Evolutionary conservation across 2,329 filamentous ascomycete genomes (phyloP), one percentile per base, ranked within the genome.

Genomic region (Cadophora sp.): DNA sequence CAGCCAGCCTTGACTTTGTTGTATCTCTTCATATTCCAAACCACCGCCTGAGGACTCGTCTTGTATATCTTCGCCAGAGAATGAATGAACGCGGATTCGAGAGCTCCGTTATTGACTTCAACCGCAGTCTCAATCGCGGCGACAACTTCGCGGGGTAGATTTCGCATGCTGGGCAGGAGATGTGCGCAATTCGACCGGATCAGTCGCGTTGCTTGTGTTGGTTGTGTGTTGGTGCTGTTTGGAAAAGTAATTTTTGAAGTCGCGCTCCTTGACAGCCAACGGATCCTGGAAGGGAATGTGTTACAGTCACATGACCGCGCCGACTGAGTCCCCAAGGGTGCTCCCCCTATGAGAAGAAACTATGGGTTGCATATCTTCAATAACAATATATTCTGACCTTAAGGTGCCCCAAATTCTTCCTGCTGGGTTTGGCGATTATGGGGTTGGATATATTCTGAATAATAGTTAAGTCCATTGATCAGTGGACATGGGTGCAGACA

Each of bases 11-110:
- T 67, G 45, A 64, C 61, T 53, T 67, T 64, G 41, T 67, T 64
- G 33, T 64, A 58, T 20, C 66, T 36, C 48, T 62, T 67, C 62
- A 64, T 58, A 36, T 67, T 64, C 61, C 48, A 67, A 14, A 67
- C 61, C n/a, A 67, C 41, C 6, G 65, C 65, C 24, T 64, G 65
- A 4, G 61, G 61, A 36, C 61, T 64, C n/a, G 65, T 64, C 56
- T 67, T 67, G 47, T 67, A 67, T 43, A 67, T 67, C 39, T 61
- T 64, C 3, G 56, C 62, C 9, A 62, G 56, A 3, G 58, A 64
- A 51, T 64, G 66, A 18, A 67, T 67, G 41, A 56, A 62, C 20
- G 61, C 61, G 20, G 66, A 67, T 53, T 67, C 66, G 47, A 67
- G 61, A 14, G 55, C 47, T 9, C 66, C 66, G 30, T 64, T 41